These are phyloP conservation scores for Mycena vitilis DNA, from an alignment of 768 basidiomycete genomes.

Conservation along the genomic window DNA sequence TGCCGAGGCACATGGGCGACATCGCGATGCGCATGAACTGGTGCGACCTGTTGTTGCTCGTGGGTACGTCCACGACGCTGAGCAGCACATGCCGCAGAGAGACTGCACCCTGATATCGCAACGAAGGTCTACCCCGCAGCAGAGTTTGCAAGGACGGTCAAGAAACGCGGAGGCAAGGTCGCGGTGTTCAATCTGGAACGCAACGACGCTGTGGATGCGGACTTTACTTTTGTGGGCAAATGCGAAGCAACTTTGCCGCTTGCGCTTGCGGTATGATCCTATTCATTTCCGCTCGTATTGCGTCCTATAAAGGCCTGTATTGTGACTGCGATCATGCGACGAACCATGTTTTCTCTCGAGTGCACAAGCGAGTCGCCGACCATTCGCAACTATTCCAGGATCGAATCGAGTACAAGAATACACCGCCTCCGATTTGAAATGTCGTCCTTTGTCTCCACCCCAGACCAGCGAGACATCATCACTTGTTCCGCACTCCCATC, in stretches of 20 bases:
- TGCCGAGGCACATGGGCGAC: constrained; percentile 41
- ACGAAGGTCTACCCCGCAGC: constrained; percentile 46
- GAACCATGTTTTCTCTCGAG: no score
- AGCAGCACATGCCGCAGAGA: not conserved
- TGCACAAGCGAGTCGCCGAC: no score
- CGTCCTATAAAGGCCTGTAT: not conserved
- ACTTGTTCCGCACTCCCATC: no score
- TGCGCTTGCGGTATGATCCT: constrained; percentile 15
- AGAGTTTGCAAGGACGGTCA: constrained; percentile 40
- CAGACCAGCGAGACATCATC: no score
- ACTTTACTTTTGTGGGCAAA: constrained; percentile 49
- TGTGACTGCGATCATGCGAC: not conserved
- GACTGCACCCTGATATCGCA: not conserved
- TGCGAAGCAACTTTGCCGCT: constrained; percentile 42
- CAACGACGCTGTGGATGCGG: constrained; percentile 41
- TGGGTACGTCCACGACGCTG: constrained; percentile 53
- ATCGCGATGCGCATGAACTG: constrained; percentile 42
- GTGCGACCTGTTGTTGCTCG: constrained; percentile 49
- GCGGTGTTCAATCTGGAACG: constrained; percentile 53
- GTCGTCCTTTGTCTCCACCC: no score
- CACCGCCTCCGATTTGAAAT: no score
- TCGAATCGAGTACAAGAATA: no score
- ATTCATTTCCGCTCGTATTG: not conserved
- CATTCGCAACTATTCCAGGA: no score
- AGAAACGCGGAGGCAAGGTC: constrained; percentile 47